Conservation (phyloP, 2,329 filamentous ascomycete species). For the Aureobasidium vineae region DNA sequence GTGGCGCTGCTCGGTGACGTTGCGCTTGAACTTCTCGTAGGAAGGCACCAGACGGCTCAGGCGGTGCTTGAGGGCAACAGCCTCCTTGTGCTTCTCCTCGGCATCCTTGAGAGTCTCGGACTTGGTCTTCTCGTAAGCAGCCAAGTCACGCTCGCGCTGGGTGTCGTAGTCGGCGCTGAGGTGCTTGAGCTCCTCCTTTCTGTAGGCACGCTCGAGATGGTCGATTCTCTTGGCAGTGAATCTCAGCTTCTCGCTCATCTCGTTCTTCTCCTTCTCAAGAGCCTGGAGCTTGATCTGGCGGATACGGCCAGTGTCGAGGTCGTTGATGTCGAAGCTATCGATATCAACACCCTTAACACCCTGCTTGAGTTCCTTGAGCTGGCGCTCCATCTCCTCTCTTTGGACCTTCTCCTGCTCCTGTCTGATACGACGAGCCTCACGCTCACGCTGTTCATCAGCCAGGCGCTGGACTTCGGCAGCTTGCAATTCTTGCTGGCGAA, state of each 20-base stretch:
- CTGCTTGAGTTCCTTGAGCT: constrained; percentile 92
- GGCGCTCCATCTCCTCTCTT: constrained; percentile 65
- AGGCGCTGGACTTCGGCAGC: constrained; percentile 88
- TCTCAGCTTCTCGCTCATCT: constrained; percentile 84
- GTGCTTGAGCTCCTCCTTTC: constrained; percentile 94
- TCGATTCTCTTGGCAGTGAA: constrained; percentile 94
- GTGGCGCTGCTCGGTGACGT: constrained; percentile 80
- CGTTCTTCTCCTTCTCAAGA: constrained; percentile 97
- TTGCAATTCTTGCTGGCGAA: constrained; percentile 81
- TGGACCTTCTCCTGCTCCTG: constrained; percentile 75
- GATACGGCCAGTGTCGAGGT: constrained; percentile 60
- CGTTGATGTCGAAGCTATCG: constrained; percentile 80
- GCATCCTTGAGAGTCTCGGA: constrained; percentile 74
- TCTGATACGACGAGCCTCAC: constrained; percentile 80
- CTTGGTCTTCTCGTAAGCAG: constrained; percentile 77
- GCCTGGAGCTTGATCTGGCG: constrained; percentile 93
- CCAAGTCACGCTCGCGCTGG: constrained; percentile 75
- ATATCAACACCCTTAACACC: constrained; percentile 81
- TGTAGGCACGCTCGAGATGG: constrained; percentile 93
- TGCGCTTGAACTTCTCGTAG: constrained; percentile 80
- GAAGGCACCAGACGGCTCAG: constrained; percentile 77
- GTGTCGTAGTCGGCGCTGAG: constrained; percentile 78
- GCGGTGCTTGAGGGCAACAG: constrained; percentile 89
- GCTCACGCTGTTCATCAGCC: constrained; percentile 87
- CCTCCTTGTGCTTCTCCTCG: constrained; percentile 86